Evolutionary conservation across 2,329 filamentous ascomycete species (phyloP), one percentile per base, ranked within the genome.

Genomic region (Neofusicoccum sp.): DNA sequence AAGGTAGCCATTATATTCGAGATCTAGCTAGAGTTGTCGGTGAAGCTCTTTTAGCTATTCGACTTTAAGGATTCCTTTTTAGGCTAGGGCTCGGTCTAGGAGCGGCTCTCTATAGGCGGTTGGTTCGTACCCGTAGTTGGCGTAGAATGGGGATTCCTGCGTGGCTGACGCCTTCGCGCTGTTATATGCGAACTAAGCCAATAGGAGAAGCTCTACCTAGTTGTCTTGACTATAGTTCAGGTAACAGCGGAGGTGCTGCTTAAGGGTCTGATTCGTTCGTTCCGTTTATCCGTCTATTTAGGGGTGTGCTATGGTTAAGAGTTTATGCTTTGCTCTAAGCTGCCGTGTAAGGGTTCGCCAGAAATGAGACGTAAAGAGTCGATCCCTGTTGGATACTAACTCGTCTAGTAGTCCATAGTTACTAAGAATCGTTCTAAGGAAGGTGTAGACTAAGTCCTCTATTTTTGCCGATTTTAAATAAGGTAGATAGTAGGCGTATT

Each of bases 251-350:
- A 54, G 49, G 49, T 54, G 33, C 8, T 37, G 4, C 39, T 68
- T 41, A n/a, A 68, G 34, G 3, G 31, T 45, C 16, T 65, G 34
- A 50, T 68, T 68, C 8, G 22, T 29, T n/a, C 49, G 29, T 44
- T 68, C 65, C 7, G 61, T 68, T 39, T 69, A 54, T 5, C 66
- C 62, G 52, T 68, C 65, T 5, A 59, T 69, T 56, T 70, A 39
- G 3, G 65, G 68, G 49, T 70, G 59, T 37, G 45, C 67, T 12
- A 64, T 67, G 7, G 64, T 69, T 1, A 64, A 68, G 8, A 67
- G 33, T 16, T 54, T 64, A 9, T 48, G 12, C 11, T 45, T 44
- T 4, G 49, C 16, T 22, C 61, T 43, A 11, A 67, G 58, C n/a
- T 61, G 6, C 14, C 62, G 33, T 36, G 60, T 65, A 2, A 68